Percentiles rank a stretch among this genome's conserved stretches.
Conservation (phyloP, 345 rosid species). For the Dovyalis caffra region DNA sequence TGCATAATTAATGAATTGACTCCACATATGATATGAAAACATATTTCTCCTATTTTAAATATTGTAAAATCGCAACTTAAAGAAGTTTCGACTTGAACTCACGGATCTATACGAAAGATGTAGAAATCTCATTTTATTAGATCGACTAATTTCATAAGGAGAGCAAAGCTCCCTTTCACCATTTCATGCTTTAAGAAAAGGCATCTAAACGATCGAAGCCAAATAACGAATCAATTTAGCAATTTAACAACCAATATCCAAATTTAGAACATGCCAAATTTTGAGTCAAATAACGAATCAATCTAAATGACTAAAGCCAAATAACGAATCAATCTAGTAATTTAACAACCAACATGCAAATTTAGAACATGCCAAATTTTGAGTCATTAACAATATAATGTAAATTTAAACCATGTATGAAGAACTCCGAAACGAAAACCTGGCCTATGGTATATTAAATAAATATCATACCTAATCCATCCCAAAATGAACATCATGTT, state of each 20-base stretch:
- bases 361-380: background rate
- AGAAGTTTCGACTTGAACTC: slow-evolving; percentile 73
- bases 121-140: background rate
- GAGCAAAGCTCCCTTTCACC: background rate
- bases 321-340: too few species aligned
- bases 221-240: background rate
- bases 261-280: too few species aligned
- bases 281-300: too few species aligned
- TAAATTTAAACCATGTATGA: background rate
- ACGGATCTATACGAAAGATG: slow-evolving; percentile 54
- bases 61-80: slow-evolving; percentile 73
- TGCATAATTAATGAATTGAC: slow-evolving; percentile 75
- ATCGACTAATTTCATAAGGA: background rate
- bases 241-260: background rate
- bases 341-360: too few species aligned
- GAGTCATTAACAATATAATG: background rate
- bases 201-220: background rate
- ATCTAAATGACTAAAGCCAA: too few species aligned
- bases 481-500: too few species aligned
- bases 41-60: slow-evolving; percentile 72
- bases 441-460: background rate
- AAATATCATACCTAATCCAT: background rate
- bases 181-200: background rate
- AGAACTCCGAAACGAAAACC: background rate
- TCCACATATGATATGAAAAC: slow-evolving; percentile 91